phyloP scores from a whole-genome alignment of 805 yeast species.

The Scheffersomyces stipitis region DNA sequence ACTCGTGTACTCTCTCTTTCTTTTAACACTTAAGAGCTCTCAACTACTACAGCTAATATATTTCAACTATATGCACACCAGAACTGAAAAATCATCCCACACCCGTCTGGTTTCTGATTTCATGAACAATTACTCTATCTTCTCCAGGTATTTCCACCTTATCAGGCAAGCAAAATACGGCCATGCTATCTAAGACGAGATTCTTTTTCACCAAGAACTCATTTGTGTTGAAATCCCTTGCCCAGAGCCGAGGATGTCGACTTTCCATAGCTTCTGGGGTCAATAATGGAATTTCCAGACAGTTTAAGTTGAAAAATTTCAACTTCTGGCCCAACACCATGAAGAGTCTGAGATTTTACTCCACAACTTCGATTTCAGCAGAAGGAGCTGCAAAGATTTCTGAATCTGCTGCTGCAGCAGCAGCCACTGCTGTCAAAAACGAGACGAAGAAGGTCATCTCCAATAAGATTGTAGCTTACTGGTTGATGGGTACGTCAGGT shows the following conservation, averaged over 20 bases:
- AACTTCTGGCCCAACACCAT: constrained; percentile 1
- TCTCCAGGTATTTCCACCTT: no score
- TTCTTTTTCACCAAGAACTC: constrained; percentile 60
- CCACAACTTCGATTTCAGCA: no score
- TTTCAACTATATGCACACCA: no score
- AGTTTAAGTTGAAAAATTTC: not conserved
- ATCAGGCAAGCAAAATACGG: no score
- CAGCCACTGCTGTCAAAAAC: constrained; percentile 2
- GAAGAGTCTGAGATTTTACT: not conserved
- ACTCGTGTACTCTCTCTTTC: no score
- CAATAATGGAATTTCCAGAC: no score
- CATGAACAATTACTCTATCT: no score
- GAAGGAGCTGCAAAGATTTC: no score
- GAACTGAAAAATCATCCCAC: no score
- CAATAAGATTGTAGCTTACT: constrained; percentile 62
- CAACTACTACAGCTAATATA: no score
- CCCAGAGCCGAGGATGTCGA: constrained; percentile 19
- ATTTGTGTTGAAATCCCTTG: constrained; percentile 38
- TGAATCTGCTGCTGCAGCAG: constrained; percentile 2
- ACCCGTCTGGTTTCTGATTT: no score
- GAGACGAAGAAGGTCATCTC: constrained; percentile 15
- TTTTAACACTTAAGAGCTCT: no score
- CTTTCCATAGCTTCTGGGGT: constrained; percentile 15
- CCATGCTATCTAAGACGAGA: constrained; percentile 48
- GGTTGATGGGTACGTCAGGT: constrained; percentile 85